Conservation (phyloP, 805 yeast genomes). For the Millerozyma miso region DNA sequence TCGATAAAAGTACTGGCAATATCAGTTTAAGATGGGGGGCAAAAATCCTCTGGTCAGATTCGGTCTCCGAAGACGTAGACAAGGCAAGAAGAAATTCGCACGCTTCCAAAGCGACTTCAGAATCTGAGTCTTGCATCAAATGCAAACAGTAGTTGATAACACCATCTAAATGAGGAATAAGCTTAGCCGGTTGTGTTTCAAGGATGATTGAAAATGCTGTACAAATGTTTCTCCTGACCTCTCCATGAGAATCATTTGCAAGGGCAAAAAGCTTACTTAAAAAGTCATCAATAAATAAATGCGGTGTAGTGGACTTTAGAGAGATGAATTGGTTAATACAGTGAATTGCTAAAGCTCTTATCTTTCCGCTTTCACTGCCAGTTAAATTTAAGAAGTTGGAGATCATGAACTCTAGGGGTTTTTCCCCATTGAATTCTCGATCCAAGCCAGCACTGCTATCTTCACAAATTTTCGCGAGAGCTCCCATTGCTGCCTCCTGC, state of each 20-base stretch:
- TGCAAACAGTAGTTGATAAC: conserved; percentile 81
- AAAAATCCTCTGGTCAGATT: conserved; percentile 33
- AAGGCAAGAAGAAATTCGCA: conserved; percentile 84
- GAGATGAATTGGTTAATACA: conserved; percentile 77
- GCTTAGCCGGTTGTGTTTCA: conserved; percentile 75
- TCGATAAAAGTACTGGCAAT: conserved; percentile 70
- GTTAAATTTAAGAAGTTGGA: conserved; percentile 59
- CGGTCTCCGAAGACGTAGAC: conserved; percentile 59
- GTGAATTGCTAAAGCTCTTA: conserved; percentile 59
- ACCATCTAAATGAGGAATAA: conserved; percentile 79
- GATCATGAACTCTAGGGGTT: conserved; percentile 66
- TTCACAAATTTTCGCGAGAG: conserved; percentile 85
- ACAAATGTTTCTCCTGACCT: conserved; percentile 72
- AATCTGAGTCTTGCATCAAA: conserved; percentile 55
- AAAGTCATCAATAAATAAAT: conserved; percentile 62
- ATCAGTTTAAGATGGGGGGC: conserved; percentile 56
- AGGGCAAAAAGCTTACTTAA: conserved; percentile 61
- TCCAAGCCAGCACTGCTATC: conserved; percentile 71
- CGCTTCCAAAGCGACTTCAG: conserved; percentile 82
- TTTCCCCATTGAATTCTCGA: conserved; percentile 55
- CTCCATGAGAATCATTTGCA: conserved; percentile 57
- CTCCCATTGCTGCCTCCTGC: conserved; percentile 75
- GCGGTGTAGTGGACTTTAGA: conserved; percentile 60
- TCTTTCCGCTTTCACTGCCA: conserved; percentile 32
- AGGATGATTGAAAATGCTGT: conserved; percentile 66